Conservation (phyloP, 2,329 filamentous ascomycete genomes). For the Pseudohalonectria lignicola region DNA sequence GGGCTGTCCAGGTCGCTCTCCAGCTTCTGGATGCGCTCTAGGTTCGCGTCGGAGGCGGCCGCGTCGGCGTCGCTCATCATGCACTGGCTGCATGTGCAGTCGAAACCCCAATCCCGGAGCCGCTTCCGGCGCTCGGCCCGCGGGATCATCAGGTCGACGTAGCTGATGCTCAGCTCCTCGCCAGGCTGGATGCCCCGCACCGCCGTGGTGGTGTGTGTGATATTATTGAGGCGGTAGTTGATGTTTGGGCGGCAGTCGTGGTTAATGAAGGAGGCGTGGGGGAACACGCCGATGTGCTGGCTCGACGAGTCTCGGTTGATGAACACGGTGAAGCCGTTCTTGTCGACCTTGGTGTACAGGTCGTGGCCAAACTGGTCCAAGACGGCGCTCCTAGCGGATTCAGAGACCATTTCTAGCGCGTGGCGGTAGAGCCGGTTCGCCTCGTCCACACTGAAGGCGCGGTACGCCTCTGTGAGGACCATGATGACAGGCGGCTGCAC, state of each 20-base stretch:
- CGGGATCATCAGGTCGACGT: conserved; percentile 18
- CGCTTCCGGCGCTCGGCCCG: conserved; percentile 16
- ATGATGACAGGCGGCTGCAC: conserved; percentile 17
- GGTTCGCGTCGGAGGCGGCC: conserved; percentile 19
- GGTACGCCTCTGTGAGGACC: conserved; percentile 11
- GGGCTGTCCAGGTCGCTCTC: conserved; percentile 13
- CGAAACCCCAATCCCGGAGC: conserved; percentile 22
- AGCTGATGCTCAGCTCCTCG: conserved; percentile 25
- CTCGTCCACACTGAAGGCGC: conserved; percentile 8
- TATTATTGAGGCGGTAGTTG: conserved; percentile 21
- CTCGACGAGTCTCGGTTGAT: conserved; percentile 13
- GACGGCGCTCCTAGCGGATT: conserved; percentile 12
- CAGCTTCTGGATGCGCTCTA: conserved; percentile 16
- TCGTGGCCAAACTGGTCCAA: conserved; percentile 19
- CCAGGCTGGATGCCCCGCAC: conserved; percentile 22
- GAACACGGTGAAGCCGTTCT: conserved; percentile 23
- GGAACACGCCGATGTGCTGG: conserved; percentile 21
- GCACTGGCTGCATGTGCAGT: conserved; percentile 22
- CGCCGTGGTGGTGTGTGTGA: conserved; percentile 24
- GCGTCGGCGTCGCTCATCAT: conserved; percentile 6
- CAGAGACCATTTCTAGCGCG: conserved; percentile 17
- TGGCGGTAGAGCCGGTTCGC: conserved; percentile 13
- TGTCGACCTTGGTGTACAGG: conserved; percentile 18
- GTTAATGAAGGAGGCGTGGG: conserved; percentile 22
- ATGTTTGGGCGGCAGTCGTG: conserved; percentile 27